Percentiles rank a stretch among this genome's conserved stretches.
Conservation (phyloP, 1,139 yeast species). For the Nakaseomyces uthaithaninus region DNA sequence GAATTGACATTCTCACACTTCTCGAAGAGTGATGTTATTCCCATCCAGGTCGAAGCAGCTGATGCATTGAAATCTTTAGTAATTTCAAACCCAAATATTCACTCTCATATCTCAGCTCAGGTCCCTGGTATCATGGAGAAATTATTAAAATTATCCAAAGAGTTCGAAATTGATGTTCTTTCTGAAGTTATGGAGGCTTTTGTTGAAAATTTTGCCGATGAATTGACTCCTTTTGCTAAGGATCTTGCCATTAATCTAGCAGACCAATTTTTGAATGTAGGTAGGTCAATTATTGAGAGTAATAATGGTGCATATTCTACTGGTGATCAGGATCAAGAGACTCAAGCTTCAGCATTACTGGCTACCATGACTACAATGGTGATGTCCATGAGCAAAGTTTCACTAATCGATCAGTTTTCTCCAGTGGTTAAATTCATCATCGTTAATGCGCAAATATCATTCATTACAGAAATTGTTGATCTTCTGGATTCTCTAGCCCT, state of each 20-base stretch:
- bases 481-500: slow-evolving; percentile 42
- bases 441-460: slow-evolving; percentile 59
- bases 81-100: slow-evolving; percentile 52
- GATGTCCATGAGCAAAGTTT: slow-evolving; percentile 72
- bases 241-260: slow-evolving; percentile 72
- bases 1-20: slow-evolving; percentile 43
- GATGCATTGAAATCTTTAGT: slow-evolving; percentile 78
- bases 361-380: slow-evolving; percentile 84
- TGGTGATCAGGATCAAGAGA: slow-evolving; percentile 62
- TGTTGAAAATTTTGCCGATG: slow-evolving; percentile 80
- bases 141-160: slow-evolving; percentile 65
- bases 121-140: slow-evolving; percentile 80
- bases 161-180: slow-evolving; percentile 77
- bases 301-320: slow-evolving; percentile 39
- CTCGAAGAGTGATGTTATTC: slow-evolving; percentile 41
- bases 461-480: slow-evolving; percentile 72
- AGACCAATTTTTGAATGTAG: slow-evolving; percentile 68
- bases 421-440: slow-evolving; percentile 70
- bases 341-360: slow-evolving; percentile 81
- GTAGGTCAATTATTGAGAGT: slow-evolving; percentile 53
- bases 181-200: slow-evolving; percentile 91
- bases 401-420: slow-evolving; percentile 59
- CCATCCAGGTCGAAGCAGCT: slow-evolving; percentile 81
- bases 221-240: slow-evolving; percentile 85
- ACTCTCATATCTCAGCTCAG: slow-evolving; percentile 57